Percentiles rank a stretch among this genome's conserved stretches.
phyloP scores from a whole-genome alignment of 208 protist species.

The Porcisia deanei region DNA sequence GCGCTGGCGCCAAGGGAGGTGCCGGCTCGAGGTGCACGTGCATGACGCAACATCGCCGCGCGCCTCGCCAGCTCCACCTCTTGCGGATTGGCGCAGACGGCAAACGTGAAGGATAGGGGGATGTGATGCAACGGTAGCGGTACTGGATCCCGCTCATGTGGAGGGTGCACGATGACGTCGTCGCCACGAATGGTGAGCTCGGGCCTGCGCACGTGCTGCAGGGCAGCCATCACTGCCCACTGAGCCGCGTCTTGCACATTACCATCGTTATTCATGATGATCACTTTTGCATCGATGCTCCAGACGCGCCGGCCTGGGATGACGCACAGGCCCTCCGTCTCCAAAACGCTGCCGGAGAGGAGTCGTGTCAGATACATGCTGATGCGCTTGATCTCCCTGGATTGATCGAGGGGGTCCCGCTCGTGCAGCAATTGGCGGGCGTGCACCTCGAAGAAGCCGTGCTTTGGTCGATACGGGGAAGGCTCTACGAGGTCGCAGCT shows the following conservation, averaged over 20 bases:
- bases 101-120: constrained; percentile 86
- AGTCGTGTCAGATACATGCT: constrained; percentile 86
- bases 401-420: constrained; percentile 43
- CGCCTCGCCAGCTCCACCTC: constrained; percentile 37
- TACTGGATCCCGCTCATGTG: constrained; percentile 93
- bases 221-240: constrained; percentile 86
- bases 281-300: constrained; percentile 84
- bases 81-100: constrained; percentile 55
- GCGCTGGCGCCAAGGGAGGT: neutral
- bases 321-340: constrained; percentile 96
- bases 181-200: constrained; percentile 93
- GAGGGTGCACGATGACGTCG: constrained; percentile 76
- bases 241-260: constrained; percentile 90
- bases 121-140: constrained; percentile 95
- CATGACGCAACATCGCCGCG: constrained; percentile 25
- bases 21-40: constrained; percentile 9
- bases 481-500: constrained; percentile 94
- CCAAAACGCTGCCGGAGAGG: constrained; percentile 90
- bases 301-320: constrained; percentile 93
- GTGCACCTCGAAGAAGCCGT: constrained; percentile 95
- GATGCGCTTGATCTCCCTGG: constrained; percentile 48
- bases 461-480: constrained; percentile 89
- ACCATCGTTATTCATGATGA: constrained; percentile 95
- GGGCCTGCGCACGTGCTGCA: constrained; percentile 94
- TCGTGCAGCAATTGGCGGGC: constrained; percentile 89